phyloP scores from a whole-genome alignment of 805 yeast species.

The Gaillardinia entomophila region DNA sequence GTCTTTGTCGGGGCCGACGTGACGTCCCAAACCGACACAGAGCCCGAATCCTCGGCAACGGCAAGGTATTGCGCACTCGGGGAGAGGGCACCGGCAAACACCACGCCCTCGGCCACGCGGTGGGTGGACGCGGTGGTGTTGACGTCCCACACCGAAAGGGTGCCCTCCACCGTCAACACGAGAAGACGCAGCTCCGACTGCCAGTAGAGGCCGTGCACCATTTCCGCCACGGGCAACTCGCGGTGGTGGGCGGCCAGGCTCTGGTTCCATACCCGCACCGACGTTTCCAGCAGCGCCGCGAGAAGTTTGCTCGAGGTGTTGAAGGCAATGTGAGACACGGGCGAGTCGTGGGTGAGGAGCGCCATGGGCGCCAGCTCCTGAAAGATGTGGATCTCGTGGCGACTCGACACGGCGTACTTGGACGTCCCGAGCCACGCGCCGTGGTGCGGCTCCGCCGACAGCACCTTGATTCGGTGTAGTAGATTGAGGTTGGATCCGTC shows the following conservation, averaged over 20 bases:
- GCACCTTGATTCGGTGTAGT: slow-evolving; percentile 19
- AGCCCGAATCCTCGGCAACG: slow-evolving; percentile 63
- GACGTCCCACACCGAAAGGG: slow-evolving; percentile 63
- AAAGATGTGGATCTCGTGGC: slow-evolving; percentile 50
- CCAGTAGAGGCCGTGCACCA: slow-evolving; percentile 9
- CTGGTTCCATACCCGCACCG: slow-evolving; percentile 72
- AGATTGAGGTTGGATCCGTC: slow-evolving; percentile 42
- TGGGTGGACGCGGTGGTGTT: slow-evolving; percentile 33
- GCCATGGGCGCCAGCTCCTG: slow-evolving; percentile 19
- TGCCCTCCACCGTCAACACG: slow-evolving; percentile 62
- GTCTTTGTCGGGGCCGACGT: slow-evolving; percentile 6
- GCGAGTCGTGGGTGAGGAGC: slow-evolving; percentile 45
- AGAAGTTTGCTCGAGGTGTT: slow-evolving; percentile 47
- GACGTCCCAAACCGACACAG: slow-evolving; percentile 48
- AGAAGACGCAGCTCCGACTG: slow-evolving; percentile 11
- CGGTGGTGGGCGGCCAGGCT: slow-evolving; percentile 28
- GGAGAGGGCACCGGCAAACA: slow-evolving; percentile 54
- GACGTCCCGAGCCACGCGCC: slow-evolving; percentile 12
- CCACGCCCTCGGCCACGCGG: slow-evolving; percentile 40
- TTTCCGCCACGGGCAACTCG: not conserved
- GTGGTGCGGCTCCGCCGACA: slow-evolving; percentile 4
- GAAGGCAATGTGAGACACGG: slow-evolving; percentile 52
- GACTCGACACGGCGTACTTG: slow-evolving; percentile 63
- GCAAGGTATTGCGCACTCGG: slow-evolving; percentile 46
- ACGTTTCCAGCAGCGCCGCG: slow-evolving; percentile 69